phyloP scores from a whole-genome alignment of 345 rosid species.

The Acer saccharum region DNA sequence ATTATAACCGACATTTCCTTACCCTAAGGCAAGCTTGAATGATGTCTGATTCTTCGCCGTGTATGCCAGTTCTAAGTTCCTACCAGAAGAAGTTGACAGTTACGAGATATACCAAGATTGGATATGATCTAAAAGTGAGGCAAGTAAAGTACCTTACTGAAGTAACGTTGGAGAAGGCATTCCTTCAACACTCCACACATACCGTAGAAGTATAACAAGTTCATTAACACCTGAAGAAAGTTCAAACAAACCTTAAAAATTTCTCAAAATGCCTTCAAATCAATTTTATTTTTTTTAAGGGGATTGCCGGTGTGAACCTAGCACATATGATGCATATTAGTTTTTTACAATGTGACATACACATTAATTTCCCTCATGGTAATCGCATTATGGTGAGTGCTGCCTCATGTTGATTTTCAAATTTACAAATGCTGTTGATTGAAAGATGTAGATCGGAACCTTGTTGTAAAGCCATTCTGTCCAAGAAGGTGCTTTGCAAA shows the following conservation, averaged over 20 bases:
- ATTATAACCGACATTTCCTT: slow-evolving; percentile 18
- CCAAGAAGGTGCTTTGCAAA: slow-evolving; percentile 70
- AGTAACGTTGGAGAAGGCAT: slow-evolving; percentile 69
- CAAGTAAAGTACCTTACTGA: slow-evolving; percentile 50
- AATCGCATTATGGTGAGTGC: neutral
- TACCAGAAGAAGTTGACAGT: slow-evolving; percentile 24
- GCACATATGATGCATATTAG: neutral
- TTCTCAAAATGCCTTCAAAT: neutral
- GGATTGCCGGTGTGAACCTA: neutral
- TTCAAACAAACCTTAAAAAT: neutral
- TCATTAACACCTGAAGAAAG: slow-evolving; percentile 51
- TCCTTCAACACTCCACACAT: slow-evolving; percentile 66
- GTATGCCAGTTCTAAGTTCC: slow-evolving; percentile 49
- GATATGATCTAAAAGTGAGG: neutral
- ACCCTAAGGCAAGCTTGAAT: slow-evolving; percentile 57
- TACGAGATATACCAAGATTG: neutral
- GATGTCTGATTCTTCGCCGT: slow-evolving; percentile 45
- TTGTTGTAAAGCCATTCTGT: slow-evolving; percentile 73
- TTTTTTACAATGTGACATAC: neutral
- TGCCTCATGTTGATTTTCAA: neutral
- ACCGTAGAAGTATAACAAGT: slow-evolving; percentile 65
- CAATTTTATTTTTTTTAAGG: neutral
- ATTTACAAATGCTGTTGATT: neutral
- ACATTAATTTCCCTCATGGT: neutral
- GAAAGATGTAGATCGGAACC: slow-evolving; percentile 35